Percentiles rank a stretch among this genome's conserved stretches.
Evolutionary conservation across 306 rosid genomes (phyloP).

Genomic region (Gleditsia sinensis): DNA sequence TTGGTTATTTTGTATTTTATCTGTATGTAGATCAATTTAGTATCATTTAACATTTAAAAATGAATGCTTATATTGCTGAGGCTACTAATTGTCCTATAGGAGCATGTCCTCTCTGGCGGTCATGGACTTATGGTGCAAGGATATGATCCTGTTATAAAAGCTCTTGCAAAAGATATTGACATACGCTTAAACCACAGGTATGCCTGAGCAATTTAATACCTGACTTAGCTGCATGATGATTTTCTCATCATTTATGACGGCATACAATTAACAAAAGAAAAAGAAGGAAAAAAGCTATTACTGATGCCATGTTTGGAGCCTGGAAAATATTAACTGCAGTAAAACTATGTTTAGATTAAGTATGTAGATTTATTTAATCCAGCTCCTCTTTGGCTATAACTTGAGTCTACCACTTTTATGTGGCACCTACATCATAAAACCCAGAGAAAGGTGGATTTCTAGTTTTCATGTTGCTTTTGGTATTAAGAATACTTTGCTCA

Average conservation of each 20-base stretch:
- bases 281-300: not conserved
- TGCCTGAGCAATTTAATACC: constrained; percentile 20
- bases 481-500: not conserved
- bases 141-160: constrained; percentile 65
- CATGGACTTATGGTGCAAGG: constrained; percentile 90
- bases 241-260: constrained; percentile 2
- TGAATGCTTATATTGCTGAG: constrained; percentile 38
- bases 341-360: not conserved
- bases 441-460: not conserved
- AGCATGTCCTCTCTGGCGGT: constrained; percentile 79
- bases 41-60: constrained; percentile 20
- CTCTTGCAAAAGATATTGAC: constrained; percentile 72
- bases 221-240: constrained; percentile 10
- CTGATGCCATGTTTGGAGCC: constrained; percentile 11
- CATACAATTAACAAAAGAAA: not conserved
- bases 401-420: not conserved
- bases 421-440: not conserved
- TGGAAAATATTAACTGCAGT: not conserved
- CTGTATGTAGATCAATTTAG: constrained; percentile 1
- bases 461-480: not conserved
- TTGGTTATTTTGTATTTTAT: constrained; percentile 14
- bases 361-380: not conserved
- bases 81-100: constrained; percentile 43
- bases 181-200: constrained; percentile 71
- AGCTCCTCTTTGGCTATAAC: not conserved